phyloP scores from a whole-genome alignment of 2,329 filamentous ascomycete species.

The Chaetomiaceae sp. region DNA sequence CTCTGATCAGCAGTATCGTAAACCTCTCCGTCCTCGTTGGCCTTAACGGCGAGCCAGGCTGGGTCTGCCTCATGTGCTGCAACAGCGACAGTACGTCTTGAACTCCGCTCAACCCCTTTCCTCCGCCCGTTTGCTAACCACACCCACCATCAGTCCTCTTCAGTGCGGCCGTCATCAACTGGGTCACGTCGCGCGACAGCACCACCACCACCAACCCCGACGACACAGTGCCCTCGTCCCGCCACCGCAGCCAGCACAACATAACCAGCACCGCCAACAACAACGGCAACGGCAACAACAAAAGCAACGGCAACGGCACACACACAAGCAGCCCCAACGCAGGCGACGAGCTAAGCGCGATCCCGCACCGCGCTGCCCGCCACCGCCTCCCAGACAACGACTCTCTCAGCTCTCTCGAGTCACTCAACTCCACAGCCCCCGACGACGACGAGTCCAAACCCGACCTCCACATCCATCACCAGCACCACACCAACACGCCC shows the following conservation, averaged over 20 bases:
- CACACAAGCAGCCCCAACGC: neutral
- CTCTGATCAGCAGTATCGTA: slow-evolving; percentile 54
- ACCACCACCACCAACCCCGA: neutral
- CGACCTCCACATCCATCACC: no score
- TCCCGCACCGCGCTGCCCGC: neutral
- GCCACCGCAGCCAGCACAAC: neutral
- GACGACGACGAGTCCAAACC: no score
- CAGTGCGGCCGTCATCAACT: slow-evolving; percentile 56
- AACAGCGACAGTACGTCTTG: slow-evolving; percentile 52
- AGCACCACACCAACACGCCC: no score
- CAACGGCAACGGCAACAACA: neutral
- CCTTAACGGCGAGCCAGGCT: slow-evolving; percentile 55
- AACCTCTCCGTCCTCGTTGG: slow-evolving; percentile 56
- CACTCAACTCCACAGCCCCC: no score
- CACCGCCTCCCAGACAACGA: neutral
- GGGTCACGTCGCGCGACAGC: slow-evolving; percentile 48
- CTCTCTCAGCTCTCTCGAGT: no score
- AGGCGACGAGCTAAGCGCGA: slow-evolving; percentile 1
- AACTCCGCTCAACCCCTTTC: neutral
- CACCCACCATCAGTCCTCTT: slow-evolving; percentile 28
- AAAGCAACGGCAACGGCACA: no score
- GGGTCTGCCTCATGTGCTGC: slow-evolving; percentile 62
- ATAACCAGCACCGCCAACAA: no score
- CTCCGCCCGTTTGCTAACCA: neutral
- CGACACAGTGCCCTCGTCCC: neutral